Conservation (phyloP, 2,329 filamentous ascomycete species). For the Rutstroemia sp. region DNA sequence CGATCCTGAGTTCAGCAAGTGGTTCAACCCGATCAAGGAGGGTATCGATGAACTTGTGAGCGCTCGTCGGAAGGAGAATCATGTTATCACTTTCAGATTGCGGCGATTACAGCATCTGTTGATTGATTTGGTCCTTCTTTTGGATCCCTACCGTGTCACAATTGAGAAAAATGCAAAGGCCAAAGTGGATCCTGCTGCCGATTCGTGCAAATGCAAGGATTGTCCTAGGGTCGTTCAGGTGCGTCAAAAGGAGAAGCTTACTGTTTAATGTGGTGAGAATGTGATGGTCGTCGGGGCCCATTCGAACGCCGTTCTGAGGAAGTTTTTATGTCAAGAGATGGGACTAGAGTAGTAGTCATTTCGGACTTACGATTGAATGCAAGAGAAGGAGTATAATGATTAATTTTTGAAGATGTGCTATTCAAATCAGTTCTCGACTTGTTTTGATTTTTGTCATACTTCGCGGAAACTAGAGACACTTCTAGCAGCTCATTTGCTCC, state of each 20-base stretch:
- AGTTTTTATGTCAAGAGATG: too few species aligned
- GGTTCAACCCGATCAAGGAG: conserved; percentile 16
- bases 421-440: too few species aligned
- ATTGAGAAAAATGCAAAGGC: conserved; percentile 1
- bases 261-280: conserved; percentile 8
- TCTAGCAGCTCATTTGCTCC: too few species aligned
- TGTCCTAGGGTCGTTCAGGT: conserved; percentile 11
- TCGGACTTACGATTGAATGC: too few species aligned
- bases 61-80: conserved; percentile 6
- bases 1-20: conserved; percentile 14
- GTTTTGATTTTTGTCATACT: too few species aligned
- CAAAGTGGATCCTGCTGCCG: conserved; percentile 16
- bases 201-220: conserved; percentile 15
- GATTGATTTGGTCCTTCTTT: conserved; percentile 17
- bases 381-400: too few species aligned
- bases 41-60: conserved; percentile 12
- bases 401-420: too few species aligned
- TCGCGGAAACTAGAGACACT: too few species aligned
- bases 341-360: too few species aligned
- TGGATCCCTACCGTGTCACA: conserved; percentile 11
- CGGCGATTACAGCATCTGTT: conserved; percentile 18
- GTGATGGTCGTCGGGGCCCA: too few species aligned
- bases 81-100: conserved; percentile 14
- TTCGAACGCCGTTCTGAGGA: too few species aligned
- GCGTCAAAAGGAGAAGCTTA: conserved; percentile 8